These are phyloP conservation scores for Marasmius sp. DNA, from an alignment of 1,284 basidiomycete genomes.

Conservation along the genomic window DNA sequence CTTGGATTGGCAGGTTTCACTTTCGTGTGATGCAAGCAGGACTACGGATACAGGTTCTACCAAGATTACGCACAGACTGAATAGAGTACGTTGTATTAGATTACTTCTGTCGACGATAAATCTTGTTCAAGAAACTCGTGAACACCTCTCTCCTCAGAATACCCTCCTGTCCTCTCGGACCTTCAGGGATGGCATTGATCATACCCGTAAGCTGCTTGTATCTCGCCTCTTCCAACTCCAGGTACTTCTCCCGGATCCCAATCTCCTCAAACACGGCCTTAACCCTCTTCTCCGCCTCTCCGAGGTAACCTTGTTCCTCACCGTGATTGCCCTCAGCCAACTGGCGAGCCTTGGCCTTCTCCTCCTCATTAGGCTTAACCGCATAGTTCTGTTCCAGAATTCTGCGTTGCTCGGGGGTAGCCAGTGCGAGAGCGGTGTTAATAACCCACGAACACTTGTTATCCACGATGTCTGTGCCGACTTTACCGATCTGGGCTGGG, in stretches of 20 bases:
- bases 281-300: conserved; percentile 54
- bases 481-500: conserved; percentile 93
- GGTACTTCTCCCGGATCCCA: conserved; percentile 69
- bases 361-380: conserved; percentile 60
- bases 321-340: conserved; percentile 5
- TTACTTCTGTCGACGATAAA: conserved; percentile 86
- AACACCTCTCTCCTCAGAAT: conserved; percentile 83
- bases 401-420: conserved; percentile 53
- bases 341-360: conserved; percentile 15
- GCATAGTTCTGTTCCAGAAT: conserved; percentile 86
- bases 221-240: conserved; percentile 76
- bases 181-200: conserved; percentile 72
- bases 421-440: conserved; percentile 80
- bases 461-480: conserved; percentile 97
- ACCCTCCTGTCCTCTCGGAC: conserved; percentile 28
- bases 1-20: no score
- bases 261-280: conserved; percentile 81
- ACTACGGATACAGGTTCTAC: background rate
- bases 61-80: background rate
- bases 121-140: conserved; percentile 84
- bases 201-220: conserved; percentile 67
- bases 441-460: conserved; percentile 99
- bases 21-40: no score
- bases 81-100: background rate
- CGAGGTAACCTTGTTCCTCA: conserved; percentile 14